phyloP scores from a whole-genome alignment of 768 basidiomycete species.

The Hypsizygus marmoreus region DNA sequence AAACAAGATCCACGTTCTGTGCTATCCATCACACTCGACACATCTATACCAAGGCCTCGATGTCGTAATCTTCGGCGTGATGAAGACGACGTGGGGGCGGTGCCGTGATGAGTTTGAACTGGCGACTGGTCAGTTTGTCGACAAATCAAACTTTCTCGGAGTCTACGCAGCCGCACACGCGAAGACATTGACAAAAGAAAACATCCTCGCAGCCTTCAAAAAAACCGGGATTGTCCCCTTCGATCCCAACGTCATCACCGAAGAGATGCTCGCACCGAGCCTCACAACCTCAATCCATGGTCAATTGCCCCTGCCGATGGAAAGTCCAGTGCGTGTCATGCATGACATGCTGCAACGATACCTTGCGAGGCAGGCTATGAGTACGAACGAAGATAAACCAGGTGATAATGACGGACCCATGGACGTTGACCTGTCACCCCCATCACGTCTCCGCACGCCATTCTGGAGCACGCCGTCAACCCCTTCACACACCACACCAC shows the following conservation, averaged over 20 bases:
- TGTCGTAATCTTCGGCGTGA: slow-evolving; percentile 42
- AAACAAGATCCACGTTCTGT: slow-evolving; percentile 39
- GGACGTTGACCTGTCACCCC: too few species aligned
- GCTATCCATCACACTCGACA: slow-evolving; percentile 42
- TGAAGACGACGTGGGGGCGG: slow-evolving; percentile 34
- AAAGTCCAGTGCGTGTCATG: too few species aligned
- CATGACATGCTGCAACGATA: too few species aligned
- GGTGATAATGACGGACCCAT: too few species aligned
- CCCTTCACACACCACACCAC: too few species aligned
- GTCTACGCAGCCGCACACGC: slow-evolving; percentile 35
- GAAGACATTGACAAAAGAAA: slow-evolving; percentile 27
- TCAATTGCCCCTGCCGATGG: too few species aligned
- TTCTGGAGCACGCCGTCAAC: too few species aligned
- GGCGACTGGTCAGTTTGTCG: slow-evolving; percentile 20
- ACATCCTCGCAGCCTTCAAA: slow-evolving; percentile 37
- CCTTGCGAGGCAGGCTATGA: too few species aligned
- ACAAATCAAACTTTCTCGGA: slow-evolving; percentile 38
- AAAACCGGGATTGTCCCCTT: slow-evolving; percentile 41
- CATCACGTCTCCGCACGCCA: too few species aligned
- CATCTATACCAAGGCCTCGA: slow-evolving; percentile 46
- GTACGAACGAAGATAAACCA: too few species aligned
- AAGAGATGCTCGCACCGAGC: slow-evolving; percentile 37
- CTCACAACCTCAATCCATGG: slow-evolving; percentile 25
- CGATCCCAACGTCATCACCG: slow-evolving; percentile 31
- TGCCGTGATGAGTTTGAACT: slow-evolving; percentile 15